These are phyloP conservation scores for Quercus rubra DNA, from an alignment of 306 rosid genomes.

Conservation along the genomic window DNA sequence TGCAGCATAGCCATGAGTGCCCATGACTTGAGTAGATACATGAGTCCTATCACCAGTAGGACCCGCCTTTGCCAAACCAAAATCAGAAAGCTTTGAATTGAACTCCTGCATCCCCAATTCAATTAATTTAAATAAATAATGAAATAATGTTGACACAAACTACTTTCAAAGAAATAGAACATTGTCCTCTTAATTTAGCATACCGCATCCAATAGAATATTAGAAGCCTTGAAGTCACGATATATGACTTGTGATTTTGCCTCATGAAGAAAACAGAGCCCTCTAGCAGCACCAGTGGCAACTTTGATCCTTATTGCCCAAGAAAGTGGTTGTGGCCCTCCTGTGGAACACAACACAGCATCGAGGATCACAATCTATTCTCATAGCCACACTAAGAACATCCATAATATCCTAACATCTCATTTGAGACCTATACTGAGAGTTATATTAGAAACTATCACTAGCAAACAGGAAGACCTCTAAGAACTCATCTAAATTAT, in stretches of 20 bases:
- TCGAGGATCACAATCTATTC: not conserved
- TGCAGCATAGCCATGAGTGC: constrained; percentile 96
- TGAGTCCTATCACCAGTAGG: constrained; percentile 97
- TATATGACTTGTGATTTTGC: constrained; percentile 90
- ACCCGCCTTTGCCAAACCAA: constrained; percentile 94
- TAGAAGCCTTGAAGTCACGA: constrained; percentile 96
- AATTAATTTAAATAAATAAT: constrained; percentile 2
- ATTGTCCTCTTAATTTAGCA: constrained; percentile 11
- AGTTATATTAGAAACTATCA: not conserved
- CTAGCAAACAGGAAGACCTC: not conserved
- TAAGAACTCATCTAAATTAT: not conserved
- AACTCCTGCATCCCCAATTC: constrained; percentile 55
- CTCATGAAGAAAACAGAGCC: constrained; percentile 90
- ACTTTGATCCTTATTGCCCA: constrained; percentile 93
- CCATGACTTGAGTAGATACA: constrained; percentile 93
- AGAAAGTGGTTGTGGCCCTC: constrained; percentile 87
- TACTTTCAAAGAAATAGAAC: not conserved
- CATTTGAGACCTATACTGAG: not conserved
- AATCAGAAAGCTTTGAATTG: constrained; percentile 91
- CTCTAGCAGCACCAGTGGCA: constrained; percentile 89
- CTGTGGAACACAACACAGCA: constrained; percentile 38
- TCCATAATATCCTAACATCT: not conserved
- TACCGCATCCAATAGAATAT: constrained; percentile 88
- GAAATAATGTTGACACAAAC: not conserved
- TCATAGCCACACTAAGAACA: not conserved